Base-by-base conservation (phyloP, 805 yeast genomes). In the Ogataea dorogensis region DNA sequence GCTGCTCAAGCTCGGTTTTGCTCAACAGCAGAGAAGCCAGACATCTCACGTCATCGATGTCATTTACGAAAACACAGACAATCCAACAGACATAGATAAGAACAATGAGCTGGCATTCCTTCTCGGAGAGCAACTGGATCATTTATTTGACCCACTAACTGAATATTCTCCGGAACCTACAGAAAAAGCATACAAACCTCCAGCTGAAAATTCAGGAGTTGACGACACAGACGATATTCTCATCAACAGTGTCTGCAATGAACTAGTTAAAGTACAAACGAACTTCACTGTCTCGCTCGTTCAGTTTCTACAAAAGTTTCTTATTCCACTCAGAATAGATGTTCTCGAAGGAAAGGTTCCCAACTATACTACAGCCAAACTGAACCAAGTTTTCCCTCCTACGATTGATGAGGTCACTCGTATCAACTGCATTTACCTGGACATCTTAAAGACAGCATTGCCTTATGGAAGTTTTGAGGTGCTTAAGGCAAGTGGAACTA, bases 361-460 rank as follows among this genome's bases (percentile, higher is more conserved):
- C 3, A 69, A 69, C 8, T 55, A 76, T 26, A 79, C 86, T 1
- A 78, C 84, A 2, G 59, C 80, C 2, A 77, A 78, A 47, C 68
- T 89, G 21, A 89, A 91, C 58, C 70, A 78, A 31, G 70, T 87
- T 1, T 88, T 91, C 53, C 97, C 98, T 2, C 97, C 97, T 1
- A 91, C 98, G 0, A 83, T 91, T 13, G 97, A 91, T 60, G 98
- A 91, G 63, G 80, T 91, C 12, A 85, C 95, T 8, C 71, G 97
- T 52, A 81, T 91, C 24, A 89, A 89, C 54, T 86, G 95, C 54
- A 79, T 91, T 4, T 77, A 86, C 40, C 73, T 84, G 43, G 94
- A 84, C 47, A 77, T 93, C 15, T 61, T 91, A 37, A 75, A 76
- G 40, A 59, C 72, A 11, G 91, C 97, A 0, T 52, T 66, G 2